Evolutionary conservation across 1,139 yeast species (phyloP), one percentile per base, ranked within the genome.

Genomic region (Hemisphaericaspora lyxosophila): DNA sequence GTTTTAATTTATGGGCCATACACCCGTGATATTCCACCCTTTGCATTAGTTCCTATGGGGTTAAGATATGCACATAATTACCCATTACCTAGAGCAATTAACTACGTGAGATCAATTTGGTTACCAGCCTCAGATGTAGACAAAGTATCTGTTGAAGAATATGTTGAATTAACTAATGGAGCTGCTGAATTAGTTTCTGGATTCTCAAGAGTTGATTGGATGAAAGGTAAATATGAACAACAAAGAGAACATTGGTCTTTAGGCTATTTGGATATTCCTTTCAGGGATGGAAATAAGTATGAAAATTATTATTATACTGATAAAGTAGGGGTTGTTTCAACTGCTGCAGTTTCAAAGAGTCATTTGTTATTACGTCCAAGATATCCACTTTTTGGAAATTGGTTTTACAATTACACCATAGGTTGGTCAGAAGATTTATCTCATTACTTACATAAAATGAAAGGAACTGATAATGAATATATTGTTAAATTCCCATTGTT

Each of bases 401-500:
- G 99, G 99, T 78, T 82, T 53, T 92, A 89, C 64, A 89, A 92
- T 64, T 92, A 88, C 69, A 92, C 98, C 15, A 66, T 92, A 53
- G 97, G 97, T 6, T 94, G 96, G 96, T 78, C 83, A 40, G 76
- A 79, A 47, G 67, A 71, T 28, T 64, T 89, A 33, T 56, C 67
- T 19, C 65, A 76, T 35, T 80, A 73, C 50, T 67, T 88, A 41
- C 78, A 64, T 48, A 57, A 59, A 44, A 49, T 67, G 11, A 49
- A 59, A 16, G 60, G 56, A 12, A 59, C 61, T 8, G 57, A 59
- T n/a, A 83, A 81, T 44, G 72, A 74, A 34, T 87, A 79, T 56
- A 59, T 85, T 26, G 64, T 85, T 29, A 73, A 71, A 38, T 76
- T 89, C 18, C 96, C 97, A 14, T 55, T 89, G 24, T 55, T 92